Evolutionary conservation across 176 grass and related monocot species (phyloP).

Genomic region (Oryza rufipogon): DNA sequence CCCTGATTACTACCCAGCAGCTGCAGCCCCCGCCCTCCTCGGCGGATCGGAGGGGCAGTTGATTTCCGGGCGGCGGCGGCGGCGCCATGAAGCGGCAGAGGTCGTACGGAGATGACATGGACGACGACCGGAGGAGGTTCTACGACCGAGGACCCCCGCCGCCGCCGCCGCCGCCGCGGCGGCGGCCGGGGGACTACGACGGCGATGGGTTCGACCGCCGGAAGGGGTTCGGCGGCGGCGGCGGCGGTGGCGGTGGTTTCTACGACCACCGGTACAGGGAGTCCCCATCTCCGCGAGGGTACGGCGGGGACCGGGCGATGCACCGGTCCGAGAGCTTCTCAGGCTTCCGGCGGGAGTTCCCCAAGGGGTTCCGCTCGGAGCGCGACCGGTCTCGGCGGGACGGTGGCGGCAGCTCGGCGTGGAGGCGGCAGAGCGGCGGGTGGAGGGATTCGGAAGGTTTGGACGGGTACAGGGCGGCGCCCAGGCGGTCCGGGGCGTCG

Average conservation of each 20-base stretch:
- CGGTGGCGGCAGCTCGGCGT: conserved; percentile 47
- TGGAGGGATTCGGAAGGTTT: conserved; percentile 43
- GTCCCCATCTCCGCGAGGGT: conserved; percentile 56
- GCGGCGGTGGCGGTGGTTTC: conserved; percentile 39
- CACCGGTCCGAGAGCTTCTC: conserved; percentile 83
- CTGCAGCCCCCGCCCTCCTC: neutral
- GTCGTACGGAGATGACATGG: conserved; percentile 72
- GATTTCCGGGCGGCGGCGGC: neutral
- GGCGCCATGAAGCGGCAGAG: conserved; percentile 79
- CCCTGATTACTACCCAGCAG: neutral
- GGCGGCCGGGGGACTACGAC: conserved; percentile 46
- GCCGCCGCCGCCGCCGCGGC: neutral
- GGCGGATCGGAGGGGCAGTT: conserved; percentile 22
- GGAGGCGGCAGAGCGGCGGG: conserved; percentile 52
- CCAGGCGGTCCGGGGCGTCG: conserved; percentile 45
- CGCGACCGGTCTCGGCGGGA: conserved; percentile 67
- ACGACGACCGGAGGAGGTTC: conserved; percentile 57
- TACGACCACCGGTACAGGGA: conserved; percentile 60
- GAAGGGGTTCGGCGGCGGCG: conserved; percentile 46
- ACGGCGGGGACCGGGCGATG: conserved; percentile 49
- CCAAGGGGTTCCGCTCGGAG: conserved; percentile 90
- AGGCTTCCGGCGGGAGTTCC: conserved; percentile 75
- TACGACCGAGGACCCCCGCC: conserved; percentile 47
- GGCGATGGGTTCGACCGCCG: conserved; percentile 61
- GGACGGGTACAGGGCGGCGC: conserved; percentile 28